Conservation (phyloP, 2,329 filamentous ascomycete species). For the Curvularia hawaiiensis region DNA sequence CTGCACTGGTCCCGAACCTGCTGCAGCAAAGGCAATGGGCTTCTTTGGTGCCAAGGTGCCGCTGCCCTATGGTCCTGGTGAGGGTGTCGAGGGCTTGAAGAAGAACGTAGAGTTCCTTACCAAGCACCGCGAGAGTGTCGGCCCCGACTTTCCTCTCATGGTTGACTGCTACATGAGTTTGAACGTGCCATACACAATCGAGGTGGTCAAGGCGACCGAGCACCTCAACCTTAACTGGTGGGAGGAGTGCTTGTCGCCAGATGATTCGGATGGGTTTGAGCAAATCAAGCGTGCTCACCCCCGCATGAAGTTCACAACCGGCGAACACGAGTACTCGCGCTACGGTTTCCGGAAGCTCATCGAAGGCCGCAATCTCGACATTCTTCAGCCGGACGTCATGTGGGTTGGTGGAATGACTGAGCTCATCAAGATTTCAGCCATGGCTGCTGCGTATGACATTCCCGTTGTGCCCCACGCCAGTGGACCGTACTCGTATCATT, state of each 20-base stretch:
- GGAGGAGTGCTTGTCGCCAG: slow-evolving; percentile 91
- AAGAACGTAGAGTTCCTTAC: slow-evolving; percentile 92
- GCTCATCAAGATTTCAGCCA: slow-evolving; percentile 83
- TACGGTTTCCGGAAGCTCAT: slow-evolving; percentile 95
- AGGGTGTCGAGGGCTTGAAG: slow-evolving; percentile 78
- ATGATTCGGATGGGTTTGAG: slow-evolving; percentile 89
- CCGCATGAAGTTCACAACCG: slow-evolving; percentile 90
- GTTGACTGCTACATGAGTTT: slow-evolving; percentile 98
- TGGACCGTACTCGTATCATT: slow-evolving; percentile 94
- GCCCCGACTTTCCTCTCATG: slow-evolving; percentile 89
- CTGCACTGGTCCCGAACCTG: slow-evolving; percentile 88
- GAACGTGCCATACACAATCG: slow-evolving; percentile 90
- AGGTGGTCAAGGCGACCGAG: slow-evolving; percentile 82
- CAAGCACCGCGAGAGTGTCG: slow-evolving; percentile 82
- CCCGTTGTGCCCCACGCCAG: slow-evolving; percentile 95
- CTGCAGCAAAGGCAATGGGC: slow-evolving; percentile 80
- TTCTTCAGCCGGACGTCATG: slow-evolving; percentile 96
- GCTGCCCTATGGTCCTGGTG: slow-evolving; percentile 86
- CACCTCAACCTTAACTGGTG: slow-evolving; percentile 94
- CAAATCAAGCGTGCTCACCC: slow-evolving; percentile 91
- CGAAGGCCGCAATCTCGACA: slow-evolving; percentile 88
- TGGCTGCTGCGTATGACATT: slow-evolving; percentile 92
- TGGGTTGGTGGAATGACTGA: slow-evolving; percentile 95
- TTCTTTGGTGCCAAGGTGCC: slow-evolving; percentile 93
- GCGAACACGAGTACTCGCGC: slow-evolving; percentile 93